Evolutionary conservation across 75 land plant genomes (phyloP), one percentile per base, ranked within the genome.

Genomic region (Gnetum montanum): DNA sequence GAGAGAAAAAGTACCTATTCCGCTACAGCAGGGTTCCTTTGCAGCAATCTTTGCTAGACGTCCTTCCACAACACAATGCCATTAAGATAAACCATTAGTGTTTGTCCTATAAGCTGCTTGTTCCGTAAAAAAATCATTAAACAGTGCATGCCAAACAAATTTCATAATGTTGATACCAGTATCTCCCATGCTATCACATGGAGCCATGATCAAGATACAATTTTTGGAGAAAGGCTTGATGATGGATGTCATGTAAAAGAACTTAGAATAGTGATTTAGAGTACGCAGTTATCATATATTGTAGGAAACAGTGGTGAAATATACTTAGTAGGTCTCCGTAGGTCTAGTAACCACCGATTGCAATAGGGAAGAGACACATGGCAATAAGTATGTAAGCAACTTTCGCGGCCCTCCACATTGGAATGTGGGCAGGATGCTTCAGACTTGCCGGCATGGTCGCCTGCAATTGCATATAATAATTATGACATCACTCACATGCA

Each of bases 321-420:
- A 13, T 2, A 69, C 73, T 62, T 69, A 92, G 95, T 66, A 72
- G 64, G 71, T 82, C 85, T 16, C 98, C 98, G 44, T 85, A 93
- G 50, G 94, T 86, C 84, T 86, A 78, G 45, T 74, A 93, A 5
- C 98, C 95, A 29, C 86, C 98, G 49, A 85, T 69, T 18, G 95
- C 95, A 26, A 93, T 51, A 20, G 98, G 98, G 60, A 82, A 93
- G 63, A 85, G 63, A 60, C 98, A 93, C 34, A 82, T 23, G 4
- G 84, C 90, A 58, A 93, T 71, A 37, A 93, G 57, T 8, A 69
- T 33, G 54, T 85, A 90, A 11, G 98, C 98, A 44, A 68, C 70
- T 56, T 89, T 89, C 25, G 81, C 93, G 31, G 95, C 98, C 54
- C 79, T 84, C 98, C 98, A 93, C 98, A 93, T 93, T 3, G 95